A percentile compares a stretch with the other conserved stretches of the same genome.
Evolutionary conservation across 352 stramenopile species (phyloP).

Genomic region (Phytopythium vexans): DNA sequence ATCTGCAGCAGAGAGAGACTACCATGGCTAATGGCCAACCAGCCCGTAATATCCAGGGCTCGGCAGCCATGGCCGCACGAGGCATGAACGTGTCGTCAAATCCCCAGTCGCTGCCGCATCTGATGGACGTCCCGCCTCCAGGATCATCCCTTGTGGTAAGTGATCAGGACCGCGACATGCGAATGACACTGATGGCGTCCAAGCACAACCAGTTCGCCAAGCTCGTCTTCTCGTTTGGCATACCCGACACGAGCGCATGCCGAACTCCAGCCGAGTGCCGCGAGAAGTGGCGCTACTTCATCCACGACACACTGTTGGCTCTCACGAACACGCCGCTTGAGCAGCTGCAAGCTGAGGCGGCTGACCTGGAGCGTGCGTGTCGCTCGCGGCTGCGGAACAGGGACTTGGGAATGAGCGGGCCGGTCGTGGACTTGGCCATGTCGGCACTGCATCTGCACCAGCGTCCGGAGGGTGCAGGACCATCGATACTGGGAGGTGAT

Average conservation of each 20-base stretch:
- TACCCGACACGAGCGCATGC: slow-evolving; percentile 68
- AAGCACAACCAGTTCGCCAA: slow-evolving; percentile 77
- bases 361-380: slow-evolving; percentile 62
- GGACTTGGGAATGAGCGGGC: too few relatives aligned
- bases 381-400: slow-evolving; percentile 23
- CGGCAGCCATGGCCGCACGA: too few relatives aligned
- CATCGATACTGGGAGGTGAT: slow-evolving; percentile 62
- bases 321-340: slow-evolving; percentile 36
- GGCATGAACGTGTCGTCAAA: too few relatives aligned
- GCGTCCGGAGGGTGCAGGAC: not conserved
- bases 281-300: slow-evolving; percentile 84
- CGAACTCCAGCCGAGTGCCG: slow-evolving; percentile 35
- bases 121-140: too few relatives aligned
- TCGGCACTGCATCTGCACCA: too few relatives aligned
- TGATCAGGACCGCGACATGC: slow-evolving; percentile 1
- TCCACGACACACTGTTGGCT: slow-evolving; percentile 45
- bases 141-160: too few relatives aligned
- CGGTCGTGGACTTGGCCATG: too few relatives aligned
- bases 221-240: slow-evolving; percentile 70
- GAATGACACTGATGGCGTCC: slow-evolving; percentile 4
- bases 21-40: too few relatives aligned
- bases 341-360: slow-evolving; percentile 49
- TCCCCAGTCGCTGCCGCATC: too few relatives aligned
- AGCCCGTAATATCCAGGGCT: too few relatives aligned
- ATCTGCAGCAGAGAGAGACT: too few relatives aligned